Evolutionary conservation across 352 stramenopile species (phyloP), one percentile per base, ranked within the genome.

Genomic region (Globisporangium canariense): DNA sequence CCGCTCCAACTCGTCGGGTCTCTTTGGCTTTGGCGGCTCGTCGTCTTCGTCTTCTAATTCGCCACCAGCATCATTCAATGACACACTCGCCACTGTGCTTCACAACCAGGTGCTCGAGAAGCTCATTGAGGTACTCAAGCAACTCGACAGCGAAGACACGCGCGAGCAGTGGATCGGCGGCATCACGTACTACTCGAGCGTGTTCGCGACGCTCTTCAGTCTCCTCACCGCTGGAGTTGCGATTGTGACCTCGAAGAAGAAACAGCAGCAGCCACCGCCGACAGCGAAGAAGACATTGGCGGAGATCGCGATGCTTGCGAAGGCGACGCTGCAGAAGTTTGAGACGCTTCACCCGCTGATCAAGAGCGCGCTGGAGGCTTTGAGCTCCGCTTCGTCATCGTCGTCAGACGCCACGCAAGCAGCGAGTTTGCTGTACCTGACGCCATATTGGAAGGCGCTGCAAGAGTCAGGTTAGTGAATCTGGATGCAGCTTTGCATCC

Each of bases 111-210:
- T 89, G 18, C 60, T 89, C 14, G 69, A 67, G 50, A 64, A 67
- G 28, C 47, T 77, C 16, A n/a, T 69, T 13, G 49, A 62, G 6
- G 58, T 60, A 7, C 46, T 69, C 9, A 51, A 47, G 28, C 50
- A 57, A 25, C 58, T 69, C 11, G 32, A 36, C 18, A 46, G 32
- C 16, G 58, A 57, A 25, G 58, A 69, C 34, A 45, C 64, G 20
- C 49, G 41, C 14, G 64, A 60, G 71, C 60, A 69, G 41, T 91
- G 82, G 80, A 68, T 91, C 50, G 82, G 82, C 34, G 80, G 80
- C 34, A 79, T 88, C 30, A 79, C 77, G 13, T 89, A 89, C 74
- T 89, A 87, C 68, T 69, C 80, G 43, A 77, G 78, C 41, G 75
- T 89, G 14, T 91, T 89, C 68, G 60, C 78, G 32, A 68, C 75